Conservation (phyloP, 129 eudicot species). For the Saposhnikovia divaricata region DNA sequence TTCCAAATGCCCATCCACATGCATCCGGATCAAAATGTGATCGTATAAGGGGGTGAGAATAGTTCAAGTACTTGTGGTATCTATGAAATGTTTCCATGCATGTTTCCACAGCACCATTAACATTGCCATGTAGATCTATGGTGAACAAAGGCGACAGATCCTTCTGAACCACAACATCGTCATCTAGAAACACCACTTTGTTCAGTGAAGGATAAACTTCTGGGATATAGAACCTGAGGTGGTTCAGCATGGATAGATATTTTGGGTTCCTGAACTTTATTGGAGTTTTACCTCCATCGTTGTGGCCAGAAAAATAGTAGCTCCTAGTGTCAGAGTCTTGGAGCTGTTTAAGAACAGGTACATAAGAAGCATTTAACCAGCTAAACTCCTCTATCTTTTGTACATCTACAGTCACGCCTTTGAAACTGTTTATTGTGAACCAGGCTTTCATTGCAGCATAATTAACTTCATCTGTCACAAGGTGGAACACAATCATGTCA, state of each 20-base stretch:
- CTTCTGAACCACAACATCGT: conserved; percentile 28
- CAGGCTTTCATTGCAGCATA: conserved; percentile 22
- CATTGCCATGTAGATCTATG: conserved; percentile 22
- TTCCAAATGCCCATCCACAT: conserved; percentile 25
- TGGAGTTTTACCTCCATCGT: conserved; percentile 18
- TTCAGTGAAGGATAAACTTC: conserved; percentile 28
- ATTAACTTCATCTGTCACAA: conserved; percentile 21
- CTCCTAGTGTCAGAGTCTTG: conserved; percentile 27
- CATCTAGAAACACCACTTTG: conserved; percentile 23
- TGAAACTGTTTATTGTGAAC: conserved; percentile 20
- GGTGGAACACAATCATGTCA: conserved; percentile 18
- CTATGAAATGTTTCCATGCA: conserved; percentile 29
- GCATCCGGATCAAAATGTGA: conserved; percentile 29
- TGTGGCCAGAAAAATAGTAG: conserved; percentile 23
- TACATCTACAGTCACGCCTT: conserved; percentile 15
- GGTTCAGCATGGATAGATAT: conserved; percentile 29
- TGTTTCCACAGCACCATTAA: conserved; percentile 28
- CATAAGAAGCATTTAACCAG: conserved; percentile 27
- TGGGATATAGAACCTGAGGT: conserved; percentile 29
- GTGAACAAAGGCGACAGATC: conserved; percentile 22
- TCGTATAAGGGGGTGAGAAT: conserved; percentile 27
- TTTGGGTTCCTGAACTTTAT: conserved; percentile 27
- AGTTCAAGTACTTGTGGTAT: conserved; percentile 26
- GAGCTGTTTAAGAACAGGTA: conserved; percentile 29
- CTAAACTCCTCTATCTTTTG: conserved; percentile 22